Evolutionary conservation across 345 rosid species (phyloP), one percentile per base, ranked within the genome.

Genomic region (Odontarrhena argentea): DNA sequence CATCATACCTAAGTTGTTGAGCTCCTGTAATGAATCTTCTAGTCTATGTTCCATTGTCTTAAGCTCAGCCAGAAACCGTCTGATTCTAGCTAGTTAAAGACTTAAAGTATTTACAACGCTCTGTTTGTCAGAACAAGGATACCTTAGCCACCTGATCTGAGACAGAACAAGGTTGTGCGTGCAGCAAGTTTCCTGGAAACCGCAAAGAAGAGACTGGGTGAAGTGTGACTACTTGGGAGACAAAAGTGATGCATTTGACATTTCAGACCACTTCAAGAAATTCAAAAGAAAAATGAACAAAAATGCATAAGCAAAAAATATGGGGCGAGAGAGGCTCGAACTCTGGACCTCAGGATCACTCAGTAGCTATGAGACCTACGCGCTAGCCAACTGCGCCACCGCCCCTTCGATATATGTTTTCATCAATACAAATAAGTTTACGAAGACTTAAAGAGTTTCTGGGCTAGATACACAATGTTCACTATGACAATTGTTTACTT

Each of bases 351-450:
- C 88, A 81, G 89, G 88, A 83, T 89, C 0, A 79, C 94, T 84
- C 88, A 42, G 69, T 38, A 77, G 91, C 89, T 83, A 85, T 84
- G 93, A 87, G 89, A 87, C 89, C 92, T 80, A 79, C 89, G 88
- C 86, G 94, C 94, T 85, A 85, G 83, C 87, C 96, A 87, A 85
- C 92, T 85, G 89, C 96, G 89, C 91, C 88, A 80, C 89, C 89
- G 80, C 87, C 93, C 89, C 88, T 32, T 32, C 5, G 36, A 4
- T 32, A 18, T 18, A 18, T 18, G 1, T 18, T 18, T 18, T 18
- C 22, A 18, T 18, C 22, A 18, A 18, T 18, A 18, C 22, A 18
- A 18, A 18, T 1, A 18, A 18, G 22, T 18, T 18, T 18, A 18
- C 22, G 22, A 18, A 18, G 22, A 18, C 22, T 18, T 18, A 18